Conservation (phyloP, 441 rosid genomes). For the Melastoma candidum region DNA sequence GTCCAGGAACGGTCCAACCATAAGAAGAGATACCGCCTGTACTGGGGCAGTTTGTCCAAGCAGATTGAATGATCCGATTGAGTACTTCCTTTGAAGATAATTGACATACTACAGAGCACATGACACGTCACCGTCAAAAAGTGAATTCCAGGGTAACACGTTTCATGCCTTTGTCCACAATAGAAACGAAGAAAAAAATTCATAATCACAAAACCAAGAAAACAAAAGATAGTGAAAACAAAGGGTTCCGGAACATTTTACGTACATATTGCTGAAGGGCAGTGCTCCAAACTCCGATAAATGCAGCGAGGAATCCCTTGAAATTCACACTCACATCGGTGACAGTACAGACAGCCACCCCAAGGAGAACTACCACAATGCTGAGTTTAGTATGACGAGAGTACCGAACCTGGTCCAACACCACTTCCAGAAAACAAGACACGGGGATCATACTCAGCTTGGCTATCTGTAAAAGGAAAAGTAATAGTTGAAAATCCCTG, state of each 20-base stretch:
- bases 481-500: neutral
- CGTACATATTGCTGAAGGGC: slow-evolving; percentile 95
- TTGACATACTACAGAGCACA: too few relatives aligned
- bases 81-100: slow-evolving; percentile 74
- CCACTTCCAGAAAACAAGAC: slow-evolving; percentile 85
- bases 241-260: slow-evolving; percentile 6
- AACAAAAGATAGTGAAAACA: too few relatives aligned
- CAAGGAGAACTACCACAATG: slow-evolving; percentile 76
- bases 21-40: slow-evolving; percentile 77
- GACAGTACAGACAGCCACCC: slow-evolving; percentile 95
- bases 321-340: slow-evolving; percentile 95
- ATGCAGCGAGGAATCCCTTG: slow-evolving; percentile 85
- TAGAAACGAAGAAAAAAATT: too few relatives aligned
- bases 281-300: slow-evolving; percentile 91
- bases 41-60: slow-evolving; percentile 96
- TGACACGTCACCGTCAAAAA: too few relatives aligned
- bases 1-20: slow-evolving; percentile 85
- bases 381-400: slow-evolving; percentile 99
- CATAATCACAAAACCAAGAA: too few relatives aligned
- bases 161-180: too few relatives aligned
- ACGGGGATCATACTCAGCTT: slow-evolving; percentile 98
- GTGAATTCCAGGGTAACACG: too few relatives aligned
- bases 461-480: slow-evolving; percentile 57
- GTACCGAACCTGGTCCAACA: slow-evolving; percentile 80
- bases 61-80: slow-evolving; percentile 79